phyloP scores from a whole-genome alignment of 164 flowering plant species.

The Liquidambar formosana region DNA sequence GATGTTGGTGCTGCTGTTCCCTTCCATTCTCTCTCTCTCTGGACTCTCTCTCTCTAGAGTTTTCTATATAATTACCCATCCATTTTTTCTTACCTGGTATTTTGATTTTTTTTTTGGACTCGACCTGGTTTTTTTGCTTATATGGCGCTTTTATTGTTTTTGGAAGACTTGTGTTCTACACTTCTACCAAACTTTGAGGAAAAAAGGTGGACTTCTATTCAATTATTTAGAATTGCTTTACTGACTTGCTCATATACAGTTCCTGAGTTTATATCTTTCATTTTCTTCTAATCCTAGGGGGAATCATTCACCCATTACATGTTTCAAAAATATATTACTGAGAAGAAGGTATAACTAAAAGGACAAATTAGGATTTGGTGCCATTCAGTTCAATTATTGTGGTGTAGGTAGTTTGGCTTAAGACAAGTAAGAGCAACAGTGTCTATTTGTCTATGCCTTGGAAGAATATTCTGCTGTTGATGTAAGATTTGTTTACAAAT shows the following conservation, averaged over 20 bases:
- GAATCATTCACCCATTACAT: neutral
- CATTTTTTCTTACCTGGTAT: no score
- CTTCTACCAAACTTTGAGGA: no score
- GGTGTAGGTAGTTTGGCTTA: neutral
- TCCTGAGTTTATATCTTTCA: neutral
- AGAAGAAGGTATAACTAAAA: neutral
- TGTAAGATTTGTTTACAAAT: neutral
- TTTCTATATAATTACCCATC: no score
- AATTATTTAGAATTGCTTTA: neutral
- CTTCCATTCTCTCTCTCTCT: no score
- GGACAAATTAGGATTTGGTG: neutral
- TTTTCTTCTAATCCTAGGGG: neutral
- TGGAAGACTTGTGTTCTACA: no score
- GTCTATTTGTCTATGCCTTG: constrained; percentile 7
- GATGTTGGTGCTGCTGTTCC: no score
- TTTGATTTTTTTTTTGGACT: no score
- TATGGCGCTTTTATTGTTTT: no score
- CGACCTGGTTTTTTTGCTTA: no score
- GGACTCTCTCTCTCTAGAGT: no score
- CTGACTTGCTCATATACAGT: neutral
- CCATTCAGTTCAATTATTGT: neutral
- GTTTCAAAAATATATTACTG: neutral
- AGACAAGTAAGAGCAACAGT: constrained; percentile 10
- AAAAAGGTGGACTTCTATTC: no score
- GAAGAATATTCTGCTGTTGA: constrained; percentile 12